Base-by-base conservation (phyloP, 257 asterid genomes). In the Ilex asprella region DNA sequence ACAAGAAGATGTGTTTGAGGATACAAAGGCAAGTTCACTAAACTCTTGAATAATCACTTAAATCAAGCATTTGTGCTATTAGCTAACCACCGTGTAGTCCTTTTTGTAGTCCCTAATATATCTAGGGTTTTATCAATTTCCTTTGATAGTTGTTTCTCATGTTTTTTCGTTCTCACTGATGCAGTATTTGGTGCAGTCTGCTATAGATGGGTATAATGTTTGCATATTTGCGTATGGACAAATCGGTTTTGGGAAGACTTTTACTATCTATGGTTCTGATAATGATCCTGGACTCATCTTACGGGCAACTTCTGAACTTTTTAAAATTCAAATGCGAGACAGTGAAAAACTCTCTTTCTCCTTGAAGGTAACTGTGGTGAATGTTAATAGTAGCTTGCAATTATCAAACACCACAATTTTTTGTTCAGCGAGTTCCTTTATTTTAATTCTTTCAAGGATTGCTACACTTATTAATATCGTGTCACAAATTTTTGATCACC, bases 171-270 rank as follows among this genome's bases (percentile, higher is more conserved):
- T 35, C 41, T 35, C 8, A 30, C 41, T 61, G 57, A 56, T 84
- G 82, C 83, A 93, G 99, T 87, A 87, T 71, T 80, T 93, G 79
- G 87, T 93, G 59, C 99, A 93, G 78, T 93, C 99, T 60, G 95
- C 99, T 53, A 82, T 87, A 54, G 99, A 93, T 84, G 99, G 99
- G 58, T 93, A 70, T 73, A 93, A 89, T 31, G 96, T 93, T 7
- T 93, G 99, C 78, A 89, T 93, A 69, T 93, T 93, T 78, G 99
- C 99, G 12, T 93, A 93, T 50, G 99, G 99, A 2, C 99, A 93
- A 84, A 93, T 97, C 68, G 99, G 99, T 58, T 93, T 97, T 6
- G 99, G 99, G 71, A 93, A 93, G 77, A 93, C 99, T 60, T 84
- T 87, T 61, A 93, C 99, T 7, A 89, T 93, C 60, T 93, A 87